Evolutionary conservation across 148 eudicot species (phyloP).

Genomic region (Persicaria maculosa): DNA sequence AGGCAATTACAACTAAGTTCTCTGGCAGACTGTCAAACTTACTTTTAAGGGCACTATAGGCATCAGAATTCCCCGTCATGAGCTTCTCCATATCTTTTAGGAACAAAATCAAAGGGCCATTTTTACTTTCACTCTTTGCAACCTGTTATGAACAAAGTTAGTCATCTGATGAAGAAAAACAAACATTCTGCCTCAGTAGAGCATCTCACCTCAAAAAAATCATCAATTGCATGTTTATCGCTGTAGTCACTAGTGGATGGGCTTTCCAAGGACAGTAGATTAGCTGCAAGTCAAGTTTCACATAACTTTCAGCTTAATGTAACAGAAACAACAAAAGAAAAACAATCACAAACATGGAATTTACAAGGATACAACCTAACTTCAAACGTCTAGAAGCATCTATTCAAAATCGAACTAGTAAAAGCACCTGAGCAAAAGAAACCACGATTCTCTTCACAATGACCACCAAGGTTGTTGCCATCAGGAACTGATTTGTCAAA

Average conservation of each 20-base stretch:
- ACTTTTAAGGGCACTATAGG: constrained; percentile 43
- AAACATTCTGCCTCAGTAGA: not conserved
- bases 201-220: constrained; percentile 72
- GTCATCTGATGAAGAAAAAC: not conserved
- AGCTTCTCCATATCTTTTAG: constrained; percentile 88
- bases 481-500: constrained; percentile 78
- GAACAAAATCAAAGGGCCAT: constrained; percentile 56
- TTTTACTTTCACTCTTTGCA: constrained; percentile 53
- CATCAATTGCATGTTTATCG: constrained; percentile 66
- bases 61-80: constrained; percentile 61
- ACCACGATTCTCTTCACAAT: constrained; percentile 79
- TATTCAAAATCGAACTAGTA: not conserved
- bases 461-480: constrained; percentile 86
- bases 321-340: not conserved
- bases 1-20: constrained; percentile 77
- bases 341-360: not conserved
- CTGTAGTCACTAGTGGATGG: constrained; percentile 46
- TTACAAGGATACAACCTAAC: not conserved
- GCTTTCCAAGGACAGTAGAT: constrained; percentile 58
- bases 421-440: constrained; percentile 82
- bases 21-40: constrained; percentile 71
- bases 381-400: not conserved
- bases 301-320: not conserved
- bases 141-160: constrained; percentile 31
- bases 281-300: constrained; percentile 39